Evolutionary conservation across 2,329 filamentous ascomycete genomes (phyloP), one percentile per base, ranked within the genome.

Genomic region (Fusarium newnesense): DNA sequence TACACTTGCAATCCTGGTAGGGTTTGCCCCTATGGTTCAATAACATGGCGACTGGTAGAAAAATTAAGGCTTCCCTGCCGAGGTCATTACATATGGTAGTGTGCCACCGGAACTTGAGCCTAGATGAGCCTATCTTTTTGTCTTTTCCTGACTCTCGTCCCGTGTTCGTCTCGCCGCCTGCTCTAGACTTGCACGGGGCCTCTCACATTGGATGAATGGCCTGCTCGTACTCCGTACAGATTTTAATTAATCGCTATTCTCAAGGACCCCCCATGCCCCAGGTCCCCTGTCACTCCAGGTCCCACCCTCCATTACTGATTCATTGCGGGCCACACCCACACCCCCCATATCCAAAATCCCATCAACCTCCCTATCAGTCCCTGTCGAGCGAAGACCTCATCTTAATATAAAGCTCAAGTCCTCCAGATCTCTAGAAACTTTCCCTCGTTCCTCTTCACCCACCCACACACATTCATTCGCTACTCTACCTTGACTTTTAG

Each of bases 391-490:
- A 53, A 43, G 42, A 28, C 70, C 64, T 63, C 66, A 73, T 66
- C 60, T 69, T 70, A 64, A 83, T 87, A 88, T 88, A 88, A 87
- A 88, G 86, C 78, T 81, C 79, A 74, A 81, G 80, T 81, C 80
- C 79, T 83, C 81, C 81, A 79, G 78, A 72, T 78, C 80, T 82
- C 80, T 80, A 79, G 77, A 70, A 75, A 28, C 59, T 64, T 37
- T 72, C 80, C 79, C 73, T 69, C 80, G 81, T 78, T 77, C 79
- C 84, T 84, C 79, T 28, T 85, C 73, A 24, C 84, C 86, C 84
- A 84, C 85, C 76, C 78, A 81, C 85, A 52, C 61, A 66, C 72
- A 65, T 50, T 74, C 75, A 74, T 46, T 77, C 75, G 74, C 74
- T 77, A 75, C 54, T 46, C 60, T 66, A 77, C 74, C 76, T 43